Base-by-base conservation (phyloP, 371 early-diverging fungal genomes). In the Circinella umbellata region DNA sequence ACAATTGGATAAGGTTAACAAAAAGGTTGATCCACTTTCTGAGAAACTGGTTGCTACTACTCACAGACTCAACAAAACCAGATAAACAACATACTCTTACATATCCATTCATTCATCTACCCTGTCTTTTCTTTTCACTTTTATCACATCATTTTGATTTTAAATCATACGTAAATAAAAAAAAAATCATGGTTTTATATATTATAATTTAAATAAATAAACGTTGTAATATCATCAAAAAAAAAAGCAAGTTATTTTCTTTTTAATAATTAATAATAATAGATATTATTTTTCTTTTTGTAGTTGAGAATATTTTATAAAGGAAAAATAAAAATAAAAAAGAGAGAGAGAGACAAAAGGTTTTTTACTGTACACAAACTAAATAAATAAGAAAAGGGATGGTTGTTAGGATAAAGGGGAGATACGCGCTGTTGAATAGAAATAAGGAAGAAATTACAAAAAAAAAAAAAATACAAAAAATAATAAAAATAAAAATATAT, bases 21-120 rank as follows among this genome's bases (percentile, higher is more conserved):
- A 62, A 8, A 80, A 82, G 75, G 79, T 84, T 9, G 84, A 84
- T 64, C 84, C 84, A 20, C 63, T 84, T 17, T 82, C 64, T 38
- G 78, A 80, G 38, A 79, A 81, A 63, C 63, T 88, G 61, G 68
- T 71, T 13, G 64, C 71, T 37, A 78, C 84, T 7, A 82, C 85
- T 20, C 67, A 76, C 69, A 87, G 79, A 73, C 76, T 87, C 14
- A 84, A 86, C 70, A 80, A 71, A 59, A 82, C 77, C 36, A 69
- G 64, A 42, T 78, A 78, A 69, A 51, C 42, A 42, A 9, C 11
- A 6, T 42, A 9, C 3, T 42, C 3, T 51, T n/a, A 15, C 51
- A 51, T 51, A 8, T 51, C 51, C 17, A 8, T 51, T 5, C 51
- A 14, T 13, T 51, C 51, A 8, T 5, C 15, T 15, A 13, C 51